Conservation (phyloP, 768 basidiomycete genomes). For the Boletus sp. region DNA sequence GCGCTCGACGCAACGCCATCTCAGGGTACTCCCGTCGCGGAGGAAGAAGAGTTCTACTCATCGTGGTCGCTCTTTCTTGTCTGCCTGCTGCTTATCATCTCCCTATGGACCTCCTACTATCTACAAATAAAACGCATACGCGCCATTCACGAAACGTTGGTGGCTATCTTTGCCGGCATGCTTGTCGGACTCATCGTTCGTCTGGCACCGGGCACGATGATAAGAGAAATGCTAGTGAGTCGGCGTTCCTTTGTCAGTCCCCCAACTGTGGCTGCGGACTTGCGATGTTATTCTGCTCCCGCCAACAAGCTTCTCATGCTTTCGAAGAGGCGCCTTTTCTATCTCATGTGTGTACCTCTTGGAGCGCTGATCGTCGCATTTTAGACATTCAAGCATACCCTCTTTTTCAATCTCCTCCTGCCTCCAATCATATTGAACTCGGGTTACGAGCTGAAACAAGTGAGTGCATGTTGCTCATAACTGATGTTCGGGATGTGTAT, state of each 20-base stretch:
- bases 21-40: conserved; percentile 38
- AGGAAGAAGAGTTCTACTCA: conserved; percentile 88
- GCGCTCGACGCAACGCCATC: conserved; percentile 28
- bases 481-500: background rate
- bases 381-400: conserved; percentile 92
- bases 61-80: conserved; percentile 95
- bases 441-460: conserved; percentile 97
- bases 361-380: conserved; percentile 11
- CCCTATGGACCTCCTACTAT: conserved; percentile 95
- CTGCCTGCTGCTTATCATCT: conserved; percentile 87
- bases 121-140: conserved; percentile 96
- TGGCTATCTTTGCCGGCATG: conserved; percentile 96
- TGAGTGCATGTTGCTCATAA: conserved; percentile 28
- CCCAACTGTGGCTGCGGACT: background rate
- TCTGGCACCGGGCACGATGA: conserved; percentile 88
- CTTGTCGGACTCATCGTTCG: conserved; percentile 89
- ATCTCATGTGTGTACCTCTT: background rate
- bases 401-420: conserved; percentile 97
- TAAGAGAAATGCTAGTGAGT: conserved; percentile 95
- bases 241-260: background rate
- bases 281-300: background rate
- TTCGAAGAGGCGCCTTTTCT: background rate
- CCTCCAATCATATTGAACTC: conserved; percentile 98
- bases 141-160: conserved; percentile 92
- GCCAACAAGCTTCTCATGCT: background rate